A percentile compares a stretch with the other conserved stretches of the same genome.
Conservation (phyloP, 2,329 filamentous ascomycete species). For the Septoria linicola region DNA sequence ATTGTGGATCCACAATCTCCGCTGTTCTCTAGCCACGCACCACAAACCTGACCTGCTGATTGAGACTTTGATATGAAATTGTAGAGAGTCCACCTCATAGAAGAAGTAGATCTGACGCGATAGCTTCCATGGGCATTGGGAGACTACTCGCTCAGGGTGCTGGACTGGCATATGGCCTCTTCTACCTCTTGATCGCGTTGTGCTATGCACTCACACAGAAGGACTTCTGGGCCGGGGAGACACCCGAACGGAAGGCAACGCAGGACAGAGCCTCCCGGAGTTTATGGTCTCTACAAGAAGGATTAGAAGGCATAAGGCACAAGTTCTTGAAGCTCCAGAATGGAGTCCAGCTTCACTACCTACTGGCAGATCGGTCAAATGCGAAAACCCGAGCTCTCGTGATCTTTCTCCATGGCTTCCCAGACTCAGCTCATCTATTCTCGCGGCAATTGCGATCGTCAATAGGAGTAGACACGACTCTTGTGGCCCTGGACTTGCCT, state of each 20-base stretch:
- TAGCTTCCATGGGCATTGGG: not conserved
- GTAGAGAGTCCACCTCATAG: too few relatives aligned
- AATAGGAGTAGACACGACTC: slow-evolving; percentile 42
- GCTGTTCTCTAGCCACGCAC: too few relatives aligned
- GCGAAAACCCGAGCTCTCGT: slow-evolving; percentile 15
- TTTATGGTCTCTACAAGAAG: slow-evolving; percentile 55
- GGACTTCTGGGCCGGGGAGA: slow-evolving; percentile 18
- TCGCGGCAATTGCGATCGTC: slow-evolving; percentile 47
- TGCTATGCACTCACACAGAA: slow-evolving; percentile 17
- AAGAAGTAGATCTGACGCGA: too few relatives aligned
- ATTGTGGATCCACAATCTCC: too few relatives aligned
- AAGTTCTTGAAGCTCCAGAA: slow-evolving; percentile 51
- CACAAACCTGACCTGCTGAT: too few relatives aligned
- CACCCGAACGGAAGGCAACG: not conserved
- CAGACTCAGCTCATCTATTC: slow-evolving; percentile 59
- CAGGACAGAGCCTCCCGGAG: slow-evolving; percentile 48
- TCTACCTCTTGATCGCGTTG: slow-evolving; percentile 18
- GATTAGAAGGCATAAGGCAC: slow-evolving; percentile 49
- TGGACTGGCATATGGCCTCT: slow-evolving; percentile 20
- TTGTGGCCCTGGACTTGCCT: slow-evolving; percentile 58
- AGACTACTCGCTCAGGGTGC: slow-evolving; percentile 14
- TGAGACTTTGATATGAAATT: too few relatives aligned
- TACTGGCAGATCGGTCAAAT: slow-evolving; percentile 31
- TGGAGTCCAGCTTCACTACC: slow-evolving; percentile 56
- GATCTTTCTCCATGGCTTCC: slow-evolving; percentile 46